Base-by-base conservation (phyloP, 192 early-diverging fungal species). In the Coemansia sp. region DNA sequence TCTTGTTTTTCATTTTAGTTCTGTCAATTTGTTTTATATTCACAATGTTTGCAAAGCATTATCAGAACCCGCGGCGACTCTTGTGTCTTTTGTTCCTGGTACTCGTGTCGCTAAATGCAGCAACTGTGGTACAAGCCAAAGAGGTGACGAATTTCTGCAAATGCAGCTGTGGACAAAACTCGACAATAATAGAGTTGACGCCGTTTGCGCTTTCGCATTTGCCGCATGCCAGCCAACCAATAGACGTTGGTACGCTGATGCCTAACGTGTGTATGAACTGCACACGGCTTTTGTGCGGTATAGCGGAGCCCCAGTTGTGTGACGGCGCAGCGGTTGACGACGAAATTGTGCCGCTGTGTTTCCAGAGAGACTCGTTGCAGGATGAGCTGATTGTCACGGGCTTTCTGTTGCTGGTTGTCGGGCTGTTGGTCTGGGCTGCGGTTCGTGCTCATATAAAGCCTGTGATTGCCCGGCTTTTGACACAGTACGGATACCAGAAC, bases 201-300 rank as follows among this genome's bases (percentile, higher is more conserved):
- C 56, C 18, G 64, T 79, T 72, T 54, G 82, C 74, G 28, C 78
- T 84, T 15, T 57, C 65, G 61, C 76, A 79, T 28, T 54, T 84
- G 57, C 82, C 82, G 9, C 76, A 84, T 51, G 74, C 78, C 11
- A 77, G 70, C 66, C 37, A 76, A 68, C 82, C 82, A 2, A 79
- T 84, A 43, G 82, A 84, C 66, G 66, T 73, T 0, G 74, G 66
- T 39, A 84, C 82, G 35, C 64, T 84, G 51, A 61, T 72, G 66
- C 82, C 82, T 20, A 84, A 76, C 51, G 78, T 77, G 54, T 84
- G 82, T 37, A 84, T 84, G 82, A 84, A 84, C 69, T 84, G 82
- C 64, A 84, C 82, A 2, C 70, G 78, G 48, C 43, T 72, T 43
- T 55, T 84, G 34, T 84, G 82, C 60, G 76, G 77, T 0, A 73